Base-by-base conservation (phyloP, 2,329 filamentous ascomycete species). In the Aspergillus felis region DNA sequence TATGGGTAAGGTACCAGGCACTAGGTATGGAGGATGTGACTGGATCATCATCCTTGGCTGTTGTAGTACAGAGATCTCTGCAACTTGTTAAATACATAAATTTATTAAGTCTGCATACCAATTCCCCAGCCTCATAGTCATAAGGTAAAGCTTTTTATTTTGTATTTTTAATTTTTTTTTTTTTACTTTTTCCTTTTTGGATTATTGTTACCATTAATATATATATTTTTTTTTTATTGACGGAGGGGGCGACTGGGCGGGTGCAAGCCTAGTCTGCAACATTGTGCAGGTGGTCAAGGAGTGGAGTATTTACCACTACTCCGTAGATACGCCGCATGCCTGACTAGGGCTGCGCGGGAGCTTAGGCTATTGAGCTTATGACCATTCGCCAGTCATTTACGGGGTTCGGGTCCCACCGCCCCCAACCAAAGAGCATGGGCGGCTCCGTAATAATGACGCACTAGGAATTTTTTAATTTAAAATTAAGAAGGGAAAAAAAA, bases 321-420 rank as follows among this genome's bases (percentile, higher is more conserved):
- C 12, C 4, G 12, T 32, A 38, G 32, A 17, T 38, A 38, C 59
- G 59, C 61, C 64, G 64, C 63, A 66, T 66, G 63, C 57, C 60
- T 59, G 61, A 61, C 60, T 66, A 61, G 24, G 57, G 54, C 58
- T 59, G 63, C 57, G 24, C 64, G 63, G 64, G 61, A 66, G 64
- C 64, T 66, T 64, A 65, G 64, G 61, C 58, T 53, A 61, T 60
- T 66, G 62, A 66, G 64, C 62, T 64, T 62, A 60, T 64, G 59
- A 48, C 56, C 55, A 55, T 55, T 64, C 64, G 50, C 62, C 62
- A 64, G 62, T 66, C 61, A 61, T 58, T 58, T 60, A 62, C 57
- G 62, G 61, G 53, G 57, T 54, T 57, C 46, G 32, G 48, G 61
- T 61, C 61, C 62, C 61, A 64, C 59, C 14, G 20, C 24, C 50